Conservation (phyloP, 345 rosid genomes). For the Fremontodendron californicum region DNA sequence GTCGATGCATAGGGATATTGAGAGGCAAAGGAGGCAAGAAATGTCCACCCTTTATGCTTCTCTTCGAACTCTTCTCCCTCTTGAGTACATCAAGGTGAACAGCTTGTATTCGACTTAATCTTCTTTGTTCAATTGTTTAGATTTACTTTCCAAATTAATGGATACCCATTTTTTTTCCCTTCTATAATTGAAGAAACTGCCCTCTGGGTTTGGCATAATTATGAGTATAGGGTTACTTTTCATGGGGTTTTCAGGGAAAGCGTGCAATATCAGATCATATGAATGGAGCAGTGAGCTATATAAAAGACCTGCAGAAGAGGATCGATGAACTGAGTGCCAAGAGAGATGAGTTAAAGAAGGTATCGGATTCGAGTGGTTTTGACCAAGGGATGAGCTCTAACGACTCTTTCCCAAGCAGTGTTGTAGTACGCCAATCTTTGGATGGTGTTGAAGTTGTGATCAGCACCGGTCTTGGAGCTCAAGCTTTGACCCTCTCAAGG, state of each 20-base stretch:
- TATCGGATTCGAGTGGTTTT: conserved; percentile 9
- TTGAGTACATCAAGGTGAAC: conserved; percentile 57
- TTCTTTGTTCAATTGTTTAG: not conserved
- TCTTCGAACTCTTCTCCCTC: conserved; percentile 72
- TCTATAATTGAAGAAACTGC: not conserved
- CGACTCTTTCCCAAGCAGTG: conserved; percentile 17
- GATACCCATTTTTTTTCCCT: not conserved
- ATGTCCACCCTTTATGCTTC: conserved; percentile 58
- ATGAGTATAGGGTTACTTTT: conserved; percentile 8
- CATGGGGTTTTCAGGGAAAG: conserved; percentile 35
- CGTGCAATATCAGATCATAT: conserved; percentile 45
- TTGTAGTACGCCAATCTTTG: conserved; percentile 34
- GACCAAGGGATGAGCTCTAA: not conserved
- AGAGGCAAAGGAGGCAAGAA: conserved; percentile 71
- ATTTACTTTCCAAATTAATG: not conserved
- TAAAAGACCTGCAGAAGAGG: conserved; percentile 29
- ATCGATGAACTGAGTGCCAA: conserved; percentile 16
- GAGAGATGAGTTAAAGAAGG: conserved; percentile 34
- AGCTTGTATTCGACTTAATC: not conserved
- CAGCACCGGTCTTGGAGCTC: conserved; percentile 21
- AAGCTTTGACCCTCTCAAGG: conserved; percentile 39
- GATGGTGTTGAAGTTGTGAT: conserved; percentile 43
- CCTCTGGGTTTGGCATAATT: conserved; percentile 9
- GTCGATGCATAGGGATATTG: conserved; percentile 65
- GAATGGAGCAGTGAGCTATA: conserved; percentile 36